A percentile compares a stretch with the other conserved stretches of the same genome.
Evolutionary conservation across 345 rosid genomes (phyloP).

Genomic region (Moringa oleifera): DNA sequence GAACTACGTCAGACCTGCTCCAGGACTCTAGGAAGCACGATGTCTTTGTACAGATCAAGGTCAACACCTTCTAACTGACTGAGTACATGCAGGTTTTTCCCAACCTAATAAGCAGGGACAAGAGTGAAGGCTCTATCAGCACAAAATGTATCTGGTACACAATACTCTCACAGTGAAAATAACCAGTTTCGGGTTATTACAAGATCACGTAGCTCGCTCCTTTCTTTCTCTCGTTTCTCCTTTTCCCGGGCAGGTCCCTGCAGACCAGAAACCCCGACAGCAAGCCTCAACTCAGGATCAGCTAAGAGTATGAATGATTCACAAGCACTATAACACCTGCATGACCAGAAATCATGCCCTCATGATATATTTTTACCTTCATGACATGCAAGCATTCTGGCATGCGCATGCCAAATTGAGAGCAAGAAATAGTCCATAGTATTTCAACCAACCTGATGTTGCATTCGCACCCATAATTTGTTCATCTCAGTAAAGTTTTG

Average conservation of each 20-base stretch:
- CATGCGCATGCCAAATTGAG: conserved; percentile 64
- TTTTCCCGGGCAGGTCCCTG: conserved; percentile 99
- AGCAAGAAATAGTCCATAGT: conserved; percentile 44
- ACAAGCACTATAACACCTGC: conserved; percentile 94
- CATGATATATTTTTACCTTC: conserved; percentile 65
- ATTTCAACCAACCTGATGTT: conserved; percentile 96
- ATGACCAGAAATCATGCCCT: conserved; percentile 95
- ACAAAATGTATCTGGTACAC: conserved; percentile 25
- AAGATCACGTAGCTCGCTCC: conserved; percentile 99
- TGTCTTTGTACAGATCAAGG: conserved; percentile 88
- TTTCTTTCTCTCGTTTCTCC: conserved; percentile 97
- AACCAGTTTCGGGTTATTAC: conserved; percentile 61
- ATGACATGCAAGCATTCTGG: conserved; percentile 57
- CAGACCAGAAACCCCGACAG: conserved; percentile 99
- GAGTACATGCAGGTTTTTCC: conserved; percentile 97
- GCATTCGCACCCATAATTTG: conserved; percentile 99
- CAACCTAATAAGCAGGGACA: conserved; percentile 58
- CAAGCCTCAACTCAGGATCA: conserved; percentile 97
- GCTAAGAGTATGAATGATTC: conserved; percentile 92
- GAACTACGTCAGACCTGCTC: conserved; percentile 67
- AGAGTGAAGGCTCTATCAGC: conserved; percentile 27
- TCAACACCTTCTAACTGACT: conserved; percentile 98
- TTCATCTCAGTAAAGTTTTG: conserved; percentile 99
- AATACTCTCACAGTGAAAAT: conserved; percentile 34
- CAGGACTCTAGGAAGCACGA: conserved; percentile 92